These are phyloP conservation scores for Aphanomyces stellatus DNA, from an alignment of 352 stramenopile genomes.

Conservation along the genomic window DNA sequence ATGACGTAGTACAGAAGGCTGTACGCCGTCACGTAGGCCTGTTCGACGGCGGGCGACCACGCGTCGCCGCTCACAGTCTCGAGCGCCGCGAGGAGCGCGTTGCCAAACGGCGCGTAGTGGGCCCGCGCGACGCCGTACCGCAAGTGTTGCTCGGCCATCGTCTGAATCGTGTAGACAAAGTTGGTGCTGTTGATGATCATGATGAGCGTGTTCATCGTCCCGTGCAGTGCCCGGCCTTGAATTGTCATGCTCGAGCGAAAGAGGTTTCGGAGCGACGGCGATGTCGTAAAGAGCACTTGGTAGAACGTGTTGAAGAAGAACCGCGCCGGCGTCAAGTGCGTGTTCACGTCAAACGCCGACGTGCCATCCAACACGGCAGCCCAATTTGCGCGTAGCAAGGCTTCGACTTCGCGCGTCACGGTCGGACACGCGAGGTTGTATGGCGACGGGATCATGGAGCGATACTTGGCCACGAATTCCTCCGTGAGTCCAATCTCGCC, in stretches of 20 bases:
- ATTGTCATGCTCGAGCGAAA: constrained; percentile 13
- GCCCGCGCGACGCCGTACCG: not conserved
- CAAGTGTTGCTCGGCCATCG: not conserved
- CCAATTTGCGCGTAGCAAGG: not conserved
- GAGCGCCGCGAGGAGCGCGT: not conserved
- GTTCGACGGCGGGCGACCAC: not conserved
- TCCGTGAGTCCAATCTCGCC: not conserved
- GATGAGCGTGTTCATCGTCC: not conserved
- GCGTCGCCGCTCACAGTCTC: not conserved
- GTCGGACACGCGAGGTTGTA: not conserved
- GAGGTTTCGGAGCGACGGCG: not conserved
- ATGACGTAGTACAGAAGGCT: constrained; percentile 9
- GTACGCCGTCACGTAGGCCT: constrained; percentile 4
- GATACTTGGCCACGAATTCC: not conserved
- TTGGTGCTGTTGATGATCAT: not conserved
- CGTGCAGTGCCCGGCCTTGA: not conserved
- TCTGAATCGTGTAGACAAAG: not conserved
- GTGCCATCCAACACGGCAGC: not conserved
- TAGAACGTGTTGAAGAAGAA: constrained; percentile 12
- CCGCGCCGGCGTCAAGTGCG: constrained; percentile 1
- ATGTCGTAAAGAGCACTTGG: not conserved
- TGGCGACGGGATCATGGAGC: not conserved
- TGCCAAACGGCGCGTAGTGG: not conserved
- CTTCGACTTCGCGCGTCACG: not conserved
- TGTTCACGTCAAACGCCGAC: not conserved